Evolutionary conservation across 768 basidiomycete species (phyloP), one percentile per base, ranked within the genome.

Genomic region (Leccinum pellstonianum): DNA sequence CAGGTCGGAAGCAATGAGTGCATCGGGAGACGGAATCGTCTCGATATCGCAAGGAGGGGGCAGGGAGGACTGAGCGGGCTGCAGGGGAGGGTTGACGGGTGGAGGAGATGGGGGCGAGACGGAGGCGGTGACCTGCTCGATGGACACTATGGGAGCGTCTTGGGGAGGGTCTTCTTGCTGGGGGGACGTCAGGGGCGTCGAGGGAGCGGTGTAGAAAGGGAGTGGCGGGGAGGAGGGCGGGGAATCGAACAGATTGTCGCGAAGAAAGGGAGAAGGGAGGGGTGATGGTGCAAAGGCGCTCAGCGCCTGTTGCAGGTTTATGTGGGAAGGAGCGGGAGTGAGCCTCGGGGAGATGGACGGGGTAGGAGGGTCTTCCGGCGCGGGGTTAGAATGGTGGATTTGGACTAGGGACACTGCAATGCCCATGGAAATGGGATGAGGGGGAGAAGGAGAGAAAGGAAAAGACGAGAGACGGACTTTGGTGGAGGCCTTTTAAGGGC

Each of bases 171-270:
- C 62, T 73, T 80, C 66, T 74, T 77, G 56, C 74, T 74, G 54
- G 67, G 82, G 60, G 64, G 80, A 60, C 55, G 74, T 68, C 61
- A 77, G 68, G 31, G 80, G 81, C 37, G 80, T 78, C 6, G 77
- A 77, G 25, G 80, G 83, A 3, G 83, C 81, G 5, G 82, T 81
- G 65, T 76, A 77, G 61, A 82, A 83, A 37, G 72, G 69, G 62
- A 77, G 75, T 15, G 71, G 70, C 2, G 77, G 77, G 6, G 77
- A 78, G 55, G 75, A 62, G 49, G 77, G 68, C 3, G 77, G 77
- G 0, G 75, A 74, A 9, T 71, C 76, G 51, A 75, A 51, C 1
- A 74, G 76, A 56, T 76, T 75, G 47, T 77, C 75, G 59, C 75
- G 68, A 65, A 71, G 61, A 61, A 57, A 66, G 21, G 74, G 73